Base-by-base conservation (phyloP, 495 filamentous ascomycete genomes). In the Penicillium ochrochloron region DNA sequence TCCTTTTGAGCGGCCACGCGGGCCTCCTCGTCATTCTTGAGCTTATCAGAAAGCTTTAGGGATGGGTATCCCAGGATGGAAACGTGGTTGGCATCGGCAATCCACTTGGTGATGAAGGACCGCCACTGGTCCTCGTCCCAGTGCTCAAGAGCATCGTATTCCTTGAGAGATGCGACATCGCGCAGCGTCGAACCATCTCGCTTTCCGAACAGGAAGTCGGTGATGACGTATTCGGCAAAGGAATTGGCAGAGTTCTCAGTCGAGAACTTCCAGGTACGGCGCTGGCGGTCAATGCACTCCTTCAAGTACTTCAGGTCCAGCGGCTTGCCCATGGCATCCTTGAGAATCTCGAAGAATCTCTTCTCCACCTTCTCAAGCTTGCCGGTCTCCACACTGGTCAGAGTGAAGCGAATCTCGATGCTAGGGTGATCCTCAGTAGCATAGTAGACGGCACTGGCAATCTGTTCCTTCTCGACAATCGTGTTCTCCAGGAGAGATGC, bases 381-480 rank as follows among this genome's bases (percentile, higher is more conserved):
- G 63, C 90, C 88, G 0, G 95, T 97, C 44, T 88, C 91, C 34
- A 99, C 96, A 57, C 92, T 88, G 31, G 89, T 91, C 27, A 97
- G 80, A 21, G 88, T 88, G 66, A 98, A 88, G 78, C 88, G 92
- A 44, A 98, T 90, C 59, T 96, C 82, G 27, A 88, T 88, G 66
- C 89, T 88, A n/a, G 92, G 92, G 41, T 92, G 87, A 37, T 85
- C 78, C 56, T 97, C 93, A 50, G 84, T 89, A 69, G 84, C 85
- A 70, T 89, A 92, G 34, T 86, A 85, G 9, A 97, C 86, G 4
- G 86, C 89, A 78, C 93, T 97, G 12, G 92, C 91, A 59, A 97
- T 82, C 64, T 96, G 90, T 72, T 98, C 94, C 68, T 90, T 94
- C 69, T 99, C 96, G 11, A 99, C 95, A 59, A 99, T 83, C 21